Percentiles rank a stretch among this genome's conserved stretches.
Conservation (phyloP, 2,329 filamentous ascomycete species). For the Triangularia setosa region DNA sequence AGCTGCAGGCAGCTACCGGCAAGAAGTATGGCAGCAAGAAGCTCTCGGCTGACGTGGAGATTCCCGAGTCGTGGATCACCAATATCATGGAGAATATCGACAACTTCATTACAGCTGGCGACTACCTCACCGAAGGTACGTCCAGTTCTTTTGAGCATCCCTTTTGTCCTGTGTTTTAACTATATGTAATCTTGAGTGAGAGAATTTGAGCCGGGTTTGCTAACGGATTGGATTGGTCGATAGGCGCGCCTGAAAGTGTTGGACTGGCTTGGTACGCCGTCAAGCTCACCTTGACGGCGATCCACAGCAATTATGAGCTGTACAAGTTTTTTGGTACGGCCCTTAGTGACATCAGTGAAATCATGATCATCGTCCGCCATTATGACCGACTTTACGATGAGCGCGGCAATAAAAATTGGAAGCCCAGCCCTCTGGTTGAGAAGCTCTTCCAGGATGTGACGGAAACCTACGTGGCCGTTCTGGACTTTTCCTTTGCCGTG, state of each 20-base stretch:
- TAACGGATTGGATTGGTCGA: too few relatives aligned
- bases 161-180: too few relatives aligned
- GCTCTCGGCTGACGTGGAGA: slow-evolving; percentile 18
- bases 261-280: slow-evolving; percentile 26
- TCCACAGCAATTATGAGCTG: slow-evolving; percentile 26
- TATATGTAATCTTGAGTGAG: too few relatives aligned
- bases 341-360: slow-evolving; percentile 25
- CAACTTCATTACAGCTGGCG: slow-evolving; percentile 22
- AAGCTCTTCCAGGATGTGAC: slow-evolving; percentile 25
- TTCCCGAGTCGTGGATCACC: slow-evolving; percentile 22
- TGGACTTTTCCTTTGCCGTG: slow-evolving; percentile 23
- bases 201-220: too few relatives aligned
- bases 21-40: slow-evolving; percentile 23
- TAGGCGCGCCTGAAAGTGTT: slow-evolving; percentile 24
- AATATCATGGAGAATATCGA: slow-evolving; percentile 25
- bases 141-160: too few relatives aligned
- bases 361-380: slow-evolving; percentile 26
- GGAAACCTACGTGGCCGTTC: slow-evolving; percentile 20
- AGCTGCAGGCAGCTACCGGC: slow-evolving; percentile 14
- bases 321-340: slow-evolving; percentile 25
- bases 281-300: slow-evolving; percentile 23
- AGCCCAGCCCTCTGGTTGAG: slow-evolving; percentile 21
- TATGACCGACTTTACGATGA: slow-evolving; percentile 25
- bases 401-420: slow-evolving; percentile 19
- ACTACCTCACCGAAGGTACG: slow-evolving; percentile 18